Evolutionary conservation across 352 stramenopile species (phyloP).

Genomic region (Phytophthora foliorum): DNA sequence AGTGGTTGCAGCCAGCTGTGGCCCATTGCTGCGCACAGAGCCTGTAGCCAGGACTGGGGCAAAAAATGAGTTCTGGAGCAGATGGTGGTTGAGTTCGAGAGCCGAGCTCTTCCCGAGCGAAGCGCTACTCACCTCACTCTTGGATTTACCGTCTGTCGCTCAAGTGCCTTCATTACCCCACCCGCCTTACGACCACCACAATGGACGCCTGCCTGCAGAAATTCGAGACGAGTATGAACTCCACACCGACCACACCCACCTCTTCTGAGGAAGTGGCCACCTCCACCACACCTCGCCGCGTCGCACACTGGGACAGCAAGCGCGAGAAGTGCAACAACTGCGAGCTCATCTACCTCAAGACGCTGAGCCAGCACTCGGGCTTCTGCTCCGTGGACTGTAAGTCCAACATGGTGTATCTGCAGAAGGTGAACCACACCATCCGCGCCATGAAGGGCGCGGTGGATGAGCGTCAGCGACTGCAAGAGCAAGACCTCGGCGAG

Average conservation of each 20-base stretch:
- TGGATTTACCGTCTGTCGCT: constrained; percentile 41
- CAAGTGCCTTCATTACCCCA: constrained; percentile 25
- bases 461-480: constrained; percentile 53
- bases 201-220: constrained; percentile 62
- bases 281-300: constrained; percentile 33
- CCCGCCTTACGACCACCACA: constrained; percentile 30
- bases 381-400: constrained; percentile 92
- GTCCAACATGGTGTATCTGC: constrained; percentile 84
- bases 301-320: constrained; percentile 88
- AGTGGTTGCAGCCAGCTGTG: constrained; percentile 16
- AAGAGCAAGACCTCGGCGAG: constrained; percentile 31
- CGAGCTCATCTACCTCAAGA: constrained; percentile 88
- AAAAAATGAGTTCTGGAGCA: constrained; percentile 23
- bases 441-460: constrained; percentile 77
- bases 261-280: constrained; percentile 10
- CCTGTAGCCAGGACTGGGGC: constrained; percentile 35
- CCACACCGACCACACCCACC: constrained; percentile 10
- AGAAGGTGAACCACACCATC: constrained; percentile 85
- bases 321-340: constrained; percentile 89
- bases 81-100: constrained; percentile 24
- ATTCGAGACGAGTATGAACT: constrained; percentile 40
- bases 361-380: constrained; percentile 70
- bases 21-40: constrained; percentile 31
- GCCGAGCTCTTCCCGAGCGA: constrained; percentile 17
- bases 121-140: constrained; percentile 27